Percentiles rank a stretch among this genome's conserved stretches.
phyloP scores from a whole-genome alignment of 2,329 filamentous ascomycete species.

The Cladophialophora yegresii region DNA sequence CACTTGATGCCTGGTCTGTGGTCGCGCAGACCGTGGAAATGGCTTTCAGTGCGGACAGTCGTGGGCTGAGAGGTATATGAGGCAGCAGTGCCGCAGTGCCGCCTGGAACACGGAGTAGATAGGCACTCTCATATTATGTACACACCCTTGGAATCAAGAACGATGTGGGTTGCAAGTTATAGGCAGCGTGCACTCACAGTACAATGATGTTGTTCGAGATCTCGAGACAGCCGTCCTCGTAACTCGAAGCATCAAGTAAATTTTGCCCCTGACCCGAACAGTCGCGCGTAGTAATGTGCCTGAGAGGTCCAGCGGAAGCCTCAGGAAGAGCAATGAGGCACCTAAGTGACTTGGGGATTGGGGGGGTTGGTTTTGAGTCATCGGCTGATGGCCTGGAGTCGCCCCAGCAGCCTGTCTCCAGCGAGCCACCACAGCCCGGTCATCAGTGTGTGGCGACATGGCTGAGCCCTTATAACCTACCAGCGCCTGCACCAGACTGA shows the following conservation, averaged over 20 bases:
- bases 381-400: conserved; percentile 28
- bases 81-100: neutral
- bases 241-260: neutral
- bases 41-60: neutral
- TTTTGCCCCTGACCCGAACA: neutral
- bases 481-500: conserved; percentile 13
- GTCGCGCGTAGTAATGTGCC: neutral
- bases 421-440: conserved; percentile 11
- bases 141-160: no score
- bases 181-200: neutral
- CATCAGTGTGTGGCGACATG: neutral
- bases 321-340: neutral
- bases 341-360: neutral
- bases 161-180: neutral
- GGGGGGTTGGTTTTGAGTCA: conserved; percentile 27
- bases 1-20: neutral
- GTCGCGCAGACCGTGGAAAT: conserved; percentile 3
- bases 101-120: neutral
- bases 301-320: neutral
- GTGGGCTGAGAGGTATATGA: conserved; percentile 7
- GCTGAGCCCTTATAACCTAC: conserved; percentile 19
- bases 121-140: neutral
- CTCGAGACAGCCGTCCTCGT: neutral
- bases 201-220: neutral
- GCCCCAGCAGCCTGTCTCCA: neutral